phyloP scores from a whole-genome alignment of 345 rosid genomes.

The Brassica juncea region DNA sequence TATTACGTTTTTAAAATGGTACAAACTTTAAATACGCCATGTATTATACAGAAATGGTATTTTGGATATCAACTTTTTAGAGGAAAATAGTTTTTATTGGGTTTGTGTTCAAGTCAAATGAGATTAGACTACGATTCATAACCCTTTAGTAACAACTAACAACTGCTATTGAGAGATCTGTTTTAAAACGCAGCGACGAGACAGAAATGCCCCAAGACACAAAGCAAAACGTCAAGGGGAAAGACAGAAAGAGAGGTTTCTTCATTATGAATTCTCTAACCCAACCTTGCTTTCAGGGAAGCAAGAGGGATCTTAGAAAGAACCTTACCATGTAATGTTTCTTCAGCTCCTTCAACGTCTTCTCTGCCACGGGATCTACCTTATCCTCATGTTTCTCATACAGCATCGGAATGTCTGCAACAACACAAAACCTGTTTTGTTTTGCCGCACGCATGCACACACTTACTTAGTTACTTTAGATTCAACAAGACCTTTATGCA shows the following conservation, averaged over 20 bases:
- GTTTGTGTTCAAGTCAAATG: background rate
- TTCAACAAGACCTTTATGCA: background rate
- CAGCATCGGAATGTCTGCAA: constrained; percentile 76
- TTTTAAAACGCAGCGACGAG: background rate
- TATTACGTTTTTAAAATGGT: too few relatives aligned
- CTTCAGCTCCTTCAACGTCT: constrained; percentile 57
- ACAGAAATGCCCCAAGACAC: constrained; percentile 5
- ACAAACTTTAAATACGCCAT: background rate
- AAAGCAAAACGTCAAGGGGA: constrained; percentile 21
- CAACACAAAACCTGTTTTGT: constrained; percentile 52
- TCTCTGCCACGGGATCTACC: constrained; percentile 78
- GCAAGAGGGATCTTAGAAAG: constrained; percentile 56
- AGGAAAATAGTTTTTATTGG: background rate
- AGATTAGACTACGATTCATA: too few relatives aligned
- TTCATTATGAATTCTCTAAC: constrained; percentile 21
- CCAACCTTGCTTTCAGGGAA: constrained; percentile 49
- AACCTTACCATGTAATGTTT: constrained; percentile 77
- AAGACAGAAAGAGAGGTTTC: background rate
- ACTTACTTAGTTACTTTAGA: background rate
- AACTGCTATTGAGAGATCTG: too few relatives aligned
- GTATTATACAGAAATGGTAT: background rate
- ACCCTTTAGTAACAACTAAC: too few relatives aligned
- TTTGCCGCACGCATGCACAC: background rate
- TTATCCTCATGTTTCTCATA: constrained; percentile 88
- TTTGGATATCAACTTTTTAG: background rate